These are phyloP conservation scores for Candida tammaniensis DNA, from an alignment of 805 yeast species.

Conservation along the genomic window DNA sequence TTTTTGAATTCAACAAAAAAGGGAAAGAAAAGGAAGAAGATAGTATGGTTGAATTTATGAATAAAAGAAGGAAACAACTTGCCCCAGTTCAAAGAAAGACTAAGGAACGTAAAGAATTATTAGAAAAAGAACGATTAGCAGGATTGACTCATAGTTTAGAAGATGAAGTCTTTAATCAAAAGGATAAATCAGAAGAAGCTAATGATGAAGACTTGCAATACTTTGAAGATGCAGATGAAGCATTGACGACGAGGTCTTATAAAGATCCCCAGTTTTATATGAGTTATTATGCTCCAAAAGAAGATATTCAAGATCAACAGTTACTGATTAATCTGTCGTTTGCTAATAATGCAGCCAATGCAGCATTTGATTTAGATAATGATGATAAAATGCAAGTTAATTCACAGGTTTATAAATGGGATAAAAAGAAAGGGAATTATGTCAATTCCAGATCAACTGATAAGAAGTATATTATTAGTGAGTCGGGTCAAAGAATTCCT, in stretches of 20 bases:
- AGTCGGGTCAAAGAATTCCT: slow-evolving; percentile 88
- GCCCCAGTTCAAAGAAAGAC: slow-evolving; percentile 86
- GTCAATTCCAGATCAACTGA: slow-evolving; percentile 77
- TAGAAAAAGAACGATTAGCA: slow-evolving; percentile 71
- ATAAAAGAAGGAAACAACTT: slow-evolving; percentile 77
- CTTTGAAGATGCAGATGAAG: slow-evolving; percentile 53
- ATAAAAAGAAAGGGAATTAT: slow-evolving; percentile 86
- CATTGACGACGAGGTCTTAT: slow-evolving; percentile 39
- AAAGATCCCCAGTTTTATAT: slow-evolving; percentile 79
- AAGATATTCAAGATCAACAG: slow-evolving; percentile 79
- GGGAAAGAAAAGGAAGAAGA: slow-evolving; percentile 50
- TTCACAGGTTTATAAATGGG: slow-evolving; percentile 84
- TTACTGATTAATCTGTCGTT: slow-evolving; percentile 57
- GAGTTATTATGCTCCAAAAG: slow-evolving; percentile 85
- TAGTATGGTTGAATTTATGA: slow-evolving; percentile 78
- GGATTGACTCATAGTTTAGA: slow-evolving; percentile 73
- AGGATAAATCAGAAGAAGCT: slow-evolving; percentile 37
- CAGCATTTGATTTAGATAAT: slow-evolving; percentile 77
- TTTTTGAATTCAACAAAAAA: slow-evolving; percentile 74
- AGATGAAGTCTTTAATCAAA: slow-evolving; percentile 58
- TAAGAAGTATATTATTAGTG: slow-evolving; percentile 88
- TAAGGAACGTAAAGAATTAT: slow-evolving; percentile 60
- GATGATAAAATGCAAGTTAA: slow-evolving; percentile 73
- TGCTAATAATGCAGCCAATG: slow-evolving; percentile 78
- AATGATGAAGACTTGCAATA: slow-evolving; percentile 46